Base-by-base conservation (phyloP, 2,329 filamentous ascomycete genomes). In the Lizonia empirigonia region DNA sequence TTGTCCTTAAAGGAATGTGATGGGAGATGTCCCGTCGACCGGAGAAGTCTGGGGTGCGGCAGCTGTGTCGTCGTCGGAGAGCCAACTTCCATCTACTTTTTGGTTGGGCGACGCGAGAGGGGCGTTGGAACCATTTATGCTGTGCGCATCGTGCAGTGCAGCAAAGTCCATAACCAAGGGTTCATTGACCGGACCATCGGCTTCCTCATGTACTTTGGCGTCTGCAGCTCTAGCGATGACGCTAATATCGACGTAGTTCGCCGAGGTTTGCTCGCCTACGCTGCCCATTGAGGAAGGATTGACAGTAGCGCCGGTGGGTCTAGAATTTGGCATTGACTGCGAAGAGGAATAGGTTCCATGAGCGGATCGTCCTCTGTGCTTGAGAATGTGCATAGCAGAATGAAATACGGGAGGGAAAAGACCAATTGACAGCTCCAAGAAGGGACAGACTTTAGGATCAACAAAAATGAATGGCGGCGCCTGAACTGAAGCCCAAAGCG, bases 1-100 rank as follows among this genome's bases (percentile, higher is more conserved):
- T 74, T 50, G 70, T 73, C 19, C 71, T 60, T 29, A 62, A 65
- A 15, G 70, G 70, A 32, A 73, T 67, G 56, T 73, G 70, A 10
- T 52, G 49, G 20, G 38, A 47, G 39, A 73, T 73, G 29, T 66
- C 66, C 37, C 71, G 59, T 16, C 65, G 65, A 13, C 35, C 49
- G 18, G 68, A 67, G 38, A 74, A 68, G 48, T 74, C 70, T 44
- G 63, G 62, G 70, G 69, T 45, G 66, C 58, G 20, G 69, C 65
- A 37, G 67, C 63, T 39, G 45, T 45, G 13, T 71, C 67, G 53
- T 72, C 68, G 38, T 67, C 65, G 10, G 60, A 68, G 46, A 50
- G 62, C 63, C 51, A 67, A 55, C 48, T 62, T 45, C 37, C 48
- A 48, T 56, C 44, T 30, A 36, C 42, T 39, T 29, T 56, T 18